phyloP scores from a whole-genome alignment of 208 protist genomes.

The Crithidia fasciculata region DNA sequence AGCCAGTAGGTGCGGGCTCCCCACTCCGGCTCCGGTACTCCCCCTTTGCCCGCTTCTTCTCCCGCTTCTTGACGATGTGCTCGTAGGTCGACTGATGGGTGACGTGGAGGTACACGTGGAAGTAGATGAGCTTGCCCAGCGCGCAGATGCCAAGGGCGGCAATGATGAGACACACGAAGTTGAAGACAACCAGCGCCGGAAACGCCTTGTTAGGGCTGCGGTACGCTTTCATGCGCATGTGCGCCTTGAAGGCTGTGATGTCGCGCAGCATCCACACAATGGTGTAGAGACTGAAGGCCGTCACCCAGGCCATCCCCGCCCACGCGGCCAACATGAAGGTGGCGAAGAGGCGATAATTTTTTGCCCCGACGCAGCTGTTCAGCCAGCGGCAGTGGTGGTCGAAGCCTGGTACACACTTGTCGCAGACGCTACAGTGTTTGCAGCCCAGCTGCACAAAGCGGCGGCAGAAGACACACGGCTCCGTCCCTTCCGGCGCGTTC shows the following conservation, averaged over 20 bases:
- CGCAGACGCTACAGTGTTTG: constrained; percentile 92
- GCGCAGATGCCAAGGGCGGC: constrained; percentile 38
- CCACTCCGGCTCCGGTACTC: constrained; percentile 26
- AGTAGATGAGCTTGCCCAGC: constrained; percentile 76
- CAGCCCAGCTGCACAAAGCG: constrained; percentile 71
- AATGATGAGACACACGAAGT: constrained; percentile 56
- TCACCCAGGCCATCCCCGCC: constrained; percentile 64
- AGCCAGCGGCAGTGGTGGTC: constrained; percentile 94
- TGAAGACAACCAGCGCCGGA: constrained; percentile 61
- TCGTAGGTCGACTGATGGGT: constrained; percentile 76
- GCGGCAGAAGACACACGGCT: constrained; percentile 84
- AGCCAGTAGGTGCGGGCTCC: constrained; percentile 9
- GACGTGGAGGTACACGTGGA: constrained; percentile 73
- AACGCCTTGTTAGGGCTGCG: constrained; percentile 46
- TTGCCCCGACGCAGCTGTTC: constrained; percentile 84
- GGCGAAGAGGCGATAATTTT: constrained; percentile 84
- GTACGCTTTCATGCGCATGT: constrained; percentile 55
- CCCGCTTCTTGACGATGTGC: constrained; percentile 74
- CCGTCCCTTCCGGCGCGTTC: constrained; percentile 39
- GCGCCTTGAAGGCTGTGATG: constrained; percentile 44
- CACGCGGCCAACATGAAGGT: constrained; percentile 75
- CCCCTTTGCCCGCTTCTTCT: constrained; percentile 49
- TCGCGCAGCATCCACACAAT: constrained; percentile 55
- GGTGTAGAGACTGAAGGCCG: constrained; percentile 66
- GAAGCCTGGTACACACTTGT: constrained; percentile 91